These are phyloP conservation scores for Fraxinus velutina DNA, from an alignment of 305 asterid genomes.

Conservation along the genomic window DNA sequence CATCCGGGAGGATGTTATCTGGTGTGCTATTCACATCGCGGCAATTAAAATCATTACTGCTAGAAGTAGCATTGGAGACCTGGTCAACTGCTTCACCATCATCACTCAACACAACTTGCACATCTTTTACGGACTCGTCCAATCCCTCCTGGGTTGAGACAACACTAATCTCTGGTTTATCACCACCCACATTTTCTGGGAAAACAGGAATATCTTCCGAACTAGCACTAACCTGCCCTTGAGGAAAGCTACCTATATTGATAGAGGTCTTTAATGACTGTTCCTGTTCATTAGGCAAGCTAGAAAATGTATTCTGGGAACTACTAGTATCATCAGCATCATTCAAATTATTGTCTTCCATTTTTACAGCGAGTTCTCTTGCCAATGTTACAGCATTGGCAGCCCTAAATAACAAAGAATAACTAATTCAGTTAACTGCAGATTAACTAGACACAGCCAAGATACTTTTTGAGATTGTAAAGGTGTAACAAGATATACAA, in stretches of 20 bases:
- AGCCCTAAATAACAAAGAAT: constrained; percentile 56
- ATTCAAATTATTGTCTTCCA: constrained; percentile 68
- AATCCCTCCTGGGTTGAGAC: constrained; percentile 35
- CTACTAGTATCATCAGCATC: constrained; percentile 75
- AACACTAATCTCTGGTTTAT: constrained; percentile 37
- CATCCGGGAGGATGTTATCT: constrained; percentile 47
- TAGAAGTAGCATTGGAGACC: constrained; percentile 47
- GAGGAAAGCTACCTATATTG: constrained; percentile 79
- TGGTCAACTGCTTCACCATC: constrained; percentile 57
- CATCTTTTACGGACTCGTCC: constrained; percentile 42
- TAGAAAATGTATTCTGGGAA: constrained; percentile 89
- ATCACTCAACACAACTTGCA: constrained; percentile 35
- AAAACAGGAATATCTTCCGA: constrained; percentile 66
- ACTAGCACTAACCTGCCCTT: constrained; percentile 75
- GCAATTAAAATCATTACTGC: constrained; percentile 49
- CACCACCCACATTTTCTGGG: constrained; percentile 33
- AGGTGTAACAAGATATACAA: neutral
- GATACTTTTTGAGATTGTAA: constrained; percentile 5
- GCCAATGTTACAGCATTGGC: constrained; percentile 95
- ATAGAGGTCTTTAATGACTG: constrained; percentile 72
- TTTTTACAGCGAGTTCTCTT: constrained; percentile 62
- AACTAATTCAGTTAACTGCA: constrained; percentile 17
- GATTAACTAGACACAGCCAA: constrained; percentile 20
- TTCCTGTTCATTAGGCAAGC: constrained; percentile 82
- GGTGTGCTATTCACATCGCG: constrained; percentile 46